Evolutionary conservation across 805 yeast genomes (phyloP).

Genomic region (Metschnikowia proteae): DNA sequence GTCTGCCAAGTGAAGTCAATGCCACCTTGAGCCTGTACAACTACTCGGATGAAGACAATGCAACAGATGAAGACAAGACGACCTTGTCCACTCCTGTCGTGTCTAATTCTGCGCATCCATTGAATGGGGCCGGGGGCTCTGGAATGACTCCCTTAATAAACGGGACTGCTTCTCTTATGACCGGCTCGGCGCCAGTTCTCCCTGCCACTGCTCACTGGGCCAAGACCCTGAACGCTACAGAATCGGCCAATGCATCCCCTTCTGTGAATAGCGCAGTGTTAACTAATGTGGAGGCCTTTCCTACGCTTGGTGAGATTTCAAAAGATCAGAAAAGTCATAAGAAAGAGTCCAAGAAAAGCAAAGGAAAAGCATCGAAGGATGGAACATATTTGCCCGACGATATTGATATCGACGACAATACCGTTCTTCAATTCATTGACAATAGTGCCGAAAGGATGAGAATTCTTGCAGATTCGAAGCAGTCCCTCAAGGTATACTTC

Average conservation of each 20-base stretch:
- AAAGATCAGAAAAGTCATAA: constrained; percentile 34
- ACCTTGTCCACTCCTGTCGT: background rate
- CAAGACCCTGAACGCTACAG: constrained; percentile 18
- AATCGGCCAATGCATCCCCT: constrained; percentile 35
- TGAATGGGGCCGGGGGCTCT: constrained; percentile 2
- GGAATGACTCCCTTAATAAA: constrained; percentile 6
- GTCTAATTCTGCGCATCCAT: constrained; percentile 3
- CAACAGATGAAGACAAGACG: constrained; percentile 10
- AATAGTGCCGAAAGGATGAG: constrained; percentile 43
- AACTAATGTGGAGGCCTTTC: constrained; percentile 54
- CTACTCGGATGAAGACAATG: constrained; percentile 12
- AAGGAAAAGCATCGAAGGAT: constrained; percentile 30
- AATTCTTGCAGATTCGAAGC: constrained; percentile 32
- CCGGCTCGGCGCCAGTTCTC: constrained; percentile 41
- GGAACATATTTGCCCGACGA: constrained; percentile 44
- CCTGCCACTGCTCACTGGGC: constrained; percentile 52
- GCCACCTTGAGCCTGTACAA: constrained; percentile 13
- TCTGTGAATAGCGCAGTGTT: constrained; percentile 33
- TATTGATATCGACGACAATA: constrained; percentile 43
- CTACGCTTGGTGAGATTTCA: constrained; percentile 50
- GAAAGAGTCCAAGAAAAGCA: constrained; percentile 29
- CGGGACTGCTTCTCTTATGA: constrained; percentile 7
- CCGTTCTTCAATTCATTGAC: constrained; percentile 47
- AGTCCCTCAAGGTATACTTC: constrained; percentile 39
- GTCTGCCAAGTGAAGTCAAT: constrained; percentile 19